Evolutionary conservation across 495 filamentous ascomycete species (phyloP).

Genomic region (Paragyromitra xinjiangensis): DNA sequence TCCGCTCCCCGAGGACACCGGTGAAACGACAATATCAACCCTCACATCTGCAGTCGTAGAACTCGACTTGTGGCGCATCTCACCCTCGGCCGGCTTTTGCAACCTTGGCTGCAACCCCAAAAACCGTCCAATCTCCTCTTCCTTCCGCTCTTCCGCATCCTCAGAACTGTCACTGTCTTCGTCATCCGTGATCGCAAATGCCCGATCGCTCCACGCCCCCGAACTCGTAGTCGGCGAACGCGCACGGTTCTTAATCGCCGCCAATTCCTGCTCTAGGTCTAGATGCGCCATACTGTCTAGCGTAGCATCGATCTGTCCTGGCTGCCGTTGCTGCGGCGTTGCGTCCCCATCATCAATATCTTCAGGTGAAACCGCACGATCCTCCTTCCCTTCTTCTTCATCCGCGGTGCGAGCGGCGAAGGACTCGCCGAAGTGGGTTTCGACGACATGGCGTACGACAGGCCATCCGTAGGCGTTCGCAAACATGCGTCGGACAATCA

Average conservation of each 20-base stretch:
- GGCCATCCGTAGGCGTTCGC: constrained; percentile 98
- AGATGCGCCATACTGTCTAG: not conserved
- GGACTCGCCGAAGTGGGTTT: constrained; percentile 83
- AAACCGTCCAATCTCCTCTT: constrained; percentile 42
- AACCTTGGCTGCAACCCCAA: constrained; percentile 33
- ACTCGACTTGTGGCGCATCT: constrained; percentile 30
- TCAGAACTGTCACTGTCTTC: constrained; percentile 44
- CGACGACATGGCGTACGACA: constrained; percentile 89
- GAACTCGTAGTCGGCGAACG: constrained; percentile 41
- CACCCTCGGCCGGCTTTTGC: constrained; percentile 14
- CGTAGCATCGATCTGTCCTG: not conserved
- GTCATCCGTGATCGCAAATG: constrained; percentile 47
- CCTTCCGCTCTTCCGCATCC: constrained; percentile 28
- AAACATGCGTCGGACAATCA: constrained; percentile 93
- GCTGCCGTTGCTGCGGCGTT: constrained; percentile 14
- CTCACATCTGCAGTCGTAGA: constrained; percentile 26
- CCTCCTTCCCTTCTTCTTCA: constrained; percentile 29
- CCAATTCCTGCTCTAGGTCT: constrained; percentile 23
- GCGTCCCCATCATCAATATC: constrained; percentile 1
- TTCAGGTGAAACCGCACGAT: constrained; percentile 35
- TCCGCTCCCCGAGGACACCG: constrained; percentile 16
- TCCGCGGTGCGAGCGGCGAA: constrained; percentile 41
- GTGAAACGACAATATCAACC: constrained; percentile 38
- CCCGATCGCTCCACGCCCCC: constrained; percentile 49
- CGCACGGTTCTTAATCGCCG: not conserved